These are phyloP conservation scores for Penicillium fimorum DNA, from an alignment of 495 filamentous ascomycete species.

Conservation along the genomic window DNA sequence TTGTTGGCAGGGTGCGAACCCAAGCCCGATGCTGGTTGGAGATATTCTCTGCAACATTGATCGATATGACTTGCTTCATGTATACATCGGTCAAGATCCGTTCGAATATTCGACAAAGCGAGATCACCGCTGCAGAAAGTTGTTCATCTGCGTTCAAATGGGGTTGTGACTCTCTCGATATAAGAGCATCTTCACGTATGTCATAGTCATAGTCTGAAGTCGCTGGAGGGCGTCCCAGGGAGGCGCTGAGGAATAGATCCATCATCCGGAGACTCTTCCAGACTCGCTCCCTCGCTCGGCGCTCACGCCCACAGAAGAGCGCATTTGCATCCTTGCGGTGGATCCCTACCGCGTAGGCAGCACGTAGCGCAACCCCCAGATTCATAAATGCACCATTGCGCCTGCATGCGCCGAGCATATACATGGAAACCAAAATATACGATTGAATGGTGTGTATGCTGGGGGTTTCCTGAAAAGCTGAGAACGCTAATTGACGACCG, in stretches of 20 bases:
- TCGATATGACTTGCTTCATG: constrained; percentile 66
- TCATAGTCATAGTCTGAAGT: constrained; percentile 60
- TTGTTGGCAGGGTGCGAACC: constrained; percentile 37
- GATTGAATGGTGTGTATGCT: constrained; percentile 57
- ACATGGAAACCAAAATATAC: constrained; percentile 58
- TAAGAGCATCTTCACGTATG: constrained; percentile 34
- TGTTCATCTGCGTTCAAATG: constrained; percentile 32
- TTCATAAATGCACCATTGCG: constrained; percentile 61
- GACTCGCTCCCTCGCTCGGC: constrained; percentile 52
- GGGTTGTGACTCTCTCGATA: constrained; percentile 21
- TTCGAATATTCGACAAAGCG: constrained; percentile 62
- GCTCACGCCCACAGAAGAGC: constrained; percentile 50
- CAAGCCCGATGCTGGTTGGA: constrained; percentile 54
- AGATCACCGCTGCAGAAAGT: constrained; percentile 36
- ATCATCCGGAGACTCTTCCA: constrained; percentile 63
- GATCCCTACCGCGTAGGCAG: constrained; percentile 59
- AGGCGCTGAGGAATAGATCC: constrained; percentile 60
- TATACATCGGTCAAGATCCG: constrained; percentile 66
- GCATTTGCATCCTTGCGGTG: constrained; percentile 61
- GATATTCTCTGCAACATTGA: constrained; percentile 62
- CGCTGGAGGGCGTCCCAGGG: constrained; percentile 58
- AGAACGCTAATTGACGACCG: constrained; percentile 54
- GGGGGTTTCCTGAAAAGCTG: constrained; percentile 54
- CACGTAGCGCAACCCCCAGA: constrained; percentile 53
- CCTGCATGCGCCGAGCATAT: constrained; percentile 60